Percentiles rank a stretch among this genome's conserved stretches.
Evolutionary conservation across 2,329 filamentous ascomycete species (phyloP).

Genomic region (Arthrobotrys entomopaga): DNA sequence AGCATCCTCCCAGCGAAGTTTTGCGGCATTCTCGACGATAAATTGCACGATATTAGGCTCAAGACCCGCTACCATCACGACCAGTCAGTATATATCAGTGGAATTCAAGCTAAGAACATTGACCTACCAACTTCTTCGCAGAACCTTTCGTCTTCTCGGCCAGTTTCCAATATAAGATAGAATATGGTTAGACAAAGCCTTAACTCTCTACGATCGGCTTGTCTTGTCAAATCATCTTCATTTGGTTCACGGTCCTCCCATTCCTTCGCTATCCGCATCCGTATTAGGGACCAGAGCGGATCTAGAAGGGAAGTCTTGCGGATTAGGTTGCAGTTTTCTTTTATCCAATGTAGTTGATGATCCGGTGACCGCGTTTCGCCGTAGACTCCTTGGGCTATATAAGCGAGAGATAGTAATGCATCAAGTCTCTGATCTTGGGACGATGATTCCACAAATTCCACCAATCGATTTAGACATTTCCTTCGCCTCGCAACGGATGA

Average conservation of each 20-base stretch:
- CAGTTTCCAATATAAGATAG: conserved; percentile 59
- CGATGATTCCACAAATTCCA: conserved; percentile 61
- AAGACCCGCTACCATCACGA: conserved; percentile 14
- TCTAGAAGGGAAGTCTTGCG: conserved; percentile 56
- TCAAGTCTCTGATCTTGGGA: conserved; percentile 64
- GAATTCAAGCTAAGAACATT: background rate
- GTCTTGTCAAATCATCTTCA: conserved; percentile 44
- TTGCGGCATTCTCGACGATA: conserved; percentile 63
- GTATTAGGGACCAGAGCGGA: conserved; percentile 57
- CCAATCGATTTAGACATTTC: conserved; percentile 62
- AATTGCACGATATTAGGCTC: conserved; percentile 62
- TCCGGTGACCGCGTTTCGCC: conserved; percentile 60
- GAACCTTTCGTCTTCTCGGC: conserved; percentile 54
- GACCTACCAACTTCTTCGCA: conserved; percentile 55
- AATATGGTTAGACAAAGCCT: conserved; percentile 57
- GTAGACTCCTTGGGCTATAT: conserved; percentile 61
- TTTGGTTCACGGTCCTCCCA: conserved; percentile 57
- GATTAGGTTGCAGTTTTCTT: conserved; percentile 57
- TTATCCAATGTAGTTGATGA: conserved; percentile 58
- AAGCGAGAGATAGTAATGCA: conserved; percentile 65
- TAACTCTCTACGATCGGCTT: conserved; percentile 57
- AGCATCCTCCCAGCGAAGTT: conserved; percentile 61
- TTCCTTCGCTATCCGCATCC: conserved; percentile 57
- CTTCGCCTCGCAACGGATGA: conserved; percentile 59
- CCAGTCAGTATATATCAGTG: background rate